Evolutionary conservation across 2,329 filamentous ascomycete species (phyloP), one percentile per base, ranked within the genome.

Genomic region (Aspergillus tubingensis): DNA sequence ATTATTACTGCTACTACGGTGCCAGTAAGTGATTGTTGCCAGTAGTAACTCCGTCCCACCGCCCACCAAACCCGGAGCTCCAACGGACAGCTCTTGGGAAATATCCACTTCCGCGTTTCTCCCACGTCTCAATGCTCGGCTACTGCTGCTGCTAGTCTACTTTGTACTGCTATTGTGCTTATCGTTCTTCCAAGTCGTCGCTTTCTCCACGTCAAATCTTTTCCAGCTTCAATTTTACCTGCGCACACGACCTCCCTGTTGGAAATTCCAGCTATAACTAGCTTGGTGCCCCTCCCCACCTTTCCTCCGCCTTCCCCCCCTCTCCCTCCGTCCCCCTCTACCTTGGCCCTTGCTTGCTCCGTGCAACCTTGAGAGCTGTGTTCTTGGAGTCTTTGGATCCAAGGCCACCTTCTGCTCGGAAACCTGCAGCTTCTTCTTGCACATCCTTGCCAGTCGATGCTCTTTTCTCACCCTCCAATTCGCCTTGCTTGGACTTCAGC

Each of bases 381-480:
- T 59, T 21, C 36, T 57, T 59, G 50, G 41, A 55, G 49, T 54
- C 41, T 57, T 53, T 62, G 52, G 59, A n/a, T 54, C 59, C 48
- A 56, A 51, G 58, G 58, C 55, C 58, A 41, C 53, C 48, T 53
- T 52, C 59, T 43, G 48, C 21, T 57, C 61, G 59, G 65, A 61
- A 64, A 65, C 62, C 58, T 65, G 67, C 64, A 60, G 59, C 51
- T 27, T 55, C 54, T 23, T 17, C 43, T 58, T 51, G 54, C 53
- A 58, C 57, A 58, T 32, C 15, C 38, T 58, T 51, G 27, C 48
- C 56, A 60, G 70, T 70, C 69, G 68, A 76, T 77, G 73, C 72
- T 75, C 62, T 70, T 76, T 68, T 71, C 68, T 59, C 71, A 65
- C 56, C 59, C 61, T 62, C 66, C 67, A 59, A 66, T 66, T 67